Percentiles rank a stretch among this genome's conserved stretches.
Conservation (phyloP, 352 stramenopile species). For the Globisporangium uncinulatum region DNA sequence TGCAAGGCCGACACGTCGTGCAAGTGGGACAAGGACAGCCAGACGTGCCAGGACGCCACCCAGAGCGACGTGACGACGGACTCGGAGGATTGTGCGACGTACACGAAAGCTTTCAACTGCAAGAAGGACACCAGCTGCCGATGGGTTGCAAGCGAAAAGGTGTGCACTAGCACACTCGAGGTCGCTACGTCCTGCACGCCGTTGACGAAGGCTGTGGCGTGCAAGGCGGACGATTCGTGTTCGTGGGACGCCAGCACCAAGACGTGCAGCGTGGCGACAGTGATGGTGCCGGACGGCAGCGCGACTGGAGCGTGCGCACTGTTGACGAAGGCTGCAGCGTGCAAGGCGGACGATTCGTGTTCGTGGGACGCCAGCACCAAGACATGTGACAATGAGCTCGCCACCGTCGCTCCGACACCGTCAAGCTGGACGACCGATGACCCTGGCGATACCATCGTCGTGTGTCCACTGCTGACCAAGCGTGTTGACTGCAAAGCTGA, state of each 20-base stretch:
- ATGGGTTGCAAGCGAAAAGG: background rate
- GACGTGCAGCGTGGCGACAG: too few species aligned
- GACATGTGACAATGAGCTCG: background rate
- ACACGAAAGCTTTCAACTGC: background rate
- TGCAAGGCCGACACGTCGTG: background rate
- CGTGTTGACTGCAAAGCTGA: background rate
- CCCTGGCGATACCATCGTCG: background rate
- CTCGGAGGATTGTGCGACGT: background rate
- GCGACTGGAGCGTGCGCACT: too few species aligned
- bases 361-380: background rate
- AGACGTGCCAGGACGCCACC: background rate
- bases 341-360: background rate
- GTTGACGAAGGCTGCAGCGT: background rate
- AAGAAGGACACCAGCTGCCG: background rate
- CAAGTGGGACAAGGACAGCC: conserved; percentile 1
- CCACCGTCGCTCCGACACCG: background rate
- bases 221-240: background rate
- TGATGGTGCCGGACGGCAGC: too few species aligned
- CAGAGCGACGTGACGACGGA: background rate
- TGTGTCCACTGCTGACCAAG: background rate
- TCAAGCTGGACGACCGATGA: background rate
- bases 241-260: background rate
- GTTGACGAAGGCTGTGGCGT: background rate
- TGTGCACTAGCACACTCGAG: too few species aligned
- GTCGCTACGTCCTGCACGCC: too few species aligned